These are phyloP conservation scores for Exophiala phaeomuriformis DNA, from an alignment of 2,329 filamentous ascomycete genomes.

Conservation along the genomic window DNA sequence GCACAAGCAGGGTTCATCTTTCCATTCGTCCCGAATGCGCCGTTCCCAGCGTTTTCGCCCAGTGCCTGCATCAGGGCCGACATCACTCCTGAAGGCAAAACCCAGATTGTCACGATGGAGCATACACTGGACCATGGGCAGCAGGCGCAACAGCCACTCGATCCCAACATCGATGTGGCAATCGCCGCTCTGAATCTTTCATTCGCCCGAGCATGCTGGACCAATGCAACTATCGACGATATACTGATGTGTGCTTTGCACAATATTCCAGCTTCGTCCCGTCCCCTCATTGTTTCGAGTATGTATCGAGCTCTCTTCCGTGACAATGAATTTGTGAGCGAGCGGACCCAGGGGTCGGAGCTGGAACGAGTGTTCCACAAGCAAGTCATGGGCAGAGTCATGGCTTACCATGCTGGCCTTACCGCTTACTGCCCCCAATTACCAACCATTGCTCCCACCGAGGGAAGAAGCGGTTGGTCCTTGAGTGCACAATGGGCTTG, in stretches of 20 bases:
- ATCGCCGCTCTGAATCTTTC: slow-evolving; percentile 55
- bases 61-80: slow-evolving; percentile 37
- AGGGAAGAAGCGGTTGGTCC: slow-evolving; percentile 10
- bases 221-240: slow-evolving; percentile 57
- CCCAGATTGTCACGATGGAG: slow-evolving; percentile 35
- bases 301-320: slow-evolving; percentile 63
- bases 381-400: slow-evolving; percentile 61
- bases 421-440: slow-evolving; percentile 13
- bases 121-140: slow-evolving; percentile 27
- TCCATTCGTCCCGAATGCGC: slow-evolving; percentile 40
- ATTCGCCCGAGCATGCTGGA: slow-evolving; percentile 44
- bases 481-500: slow-evolving; percentile 25
- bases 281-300: slow-evolving; percentile 55
- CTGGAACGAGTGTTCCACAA: slow-evolving; percentile 69
- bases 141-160: not conserved
- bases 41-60: slow-evolving; percentile 38
- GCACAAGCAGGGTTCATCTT: slow-evolving; percentile 73
- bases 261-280: slow-evolving; percentile 48
- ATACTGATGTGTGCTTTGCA: slow-evolving; percentile 59
- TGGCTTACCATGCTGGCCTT: slow-evolving; percentile 36
- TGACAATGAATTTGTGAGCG: slow-evolving; percentile 67
- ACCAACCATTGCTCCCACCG: slow-evolving; percentile 7
- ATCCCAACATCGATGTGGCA: slow-evolving; percentile 43
- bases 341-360: slow-evolving; percentile 44
- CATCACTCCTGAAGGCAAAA: slow-evolving; percentile 35